Evolutionary conservation across 306 rosid genomes (phyloP).

Genomic region (Trifolium pratense): DNA sequence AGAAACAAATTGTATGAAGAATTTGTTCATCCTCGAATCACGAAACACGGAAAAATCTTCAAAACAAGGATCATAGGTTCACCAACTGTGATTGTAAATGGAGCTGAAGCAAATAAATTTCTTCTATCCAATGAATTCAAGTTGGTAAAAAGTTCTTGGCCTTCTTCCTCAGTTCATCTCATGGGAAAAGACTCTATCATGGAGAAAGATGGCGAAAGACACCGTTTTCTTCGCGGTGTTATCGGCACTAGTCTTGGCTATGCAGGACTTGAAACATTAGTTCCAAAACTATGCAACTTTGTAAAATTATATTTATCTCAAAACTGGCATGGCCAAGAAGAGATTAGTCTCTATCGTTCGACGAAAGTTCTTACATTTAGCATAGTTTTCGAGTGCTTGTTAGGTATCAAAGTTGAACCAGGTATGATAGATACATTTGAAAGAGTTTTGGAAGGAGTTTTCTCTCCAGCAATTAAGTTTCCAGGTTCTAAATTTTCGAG

Average conservation of each 20-base stretch:
- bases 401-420: constrained; percentile 67
- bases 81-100: constrained; percentile 78
- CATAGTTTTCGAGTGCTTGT: constrained; percentile 70
- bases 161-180: constrained; percentile 77
- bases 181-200: constrained; percentile 84
- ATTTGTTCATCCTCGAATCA: constrained; percentile 58
- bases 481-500: constrained; percentile 71
- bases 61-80: constrained; percentile 83
- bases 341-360: constrained; percentile 58
- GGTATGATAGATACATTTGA: constrained; percentile 70
- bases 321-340: constrained; percentile 57
- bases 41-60: constrained; percentile 69
- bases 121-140: constrained; percentile 80
- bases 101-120: constrained; percentile 74
- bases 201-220: constrained; percentile 75
- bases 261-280: constrained; percentile 59
- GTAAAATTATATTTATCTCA: constrained; percentile 52
- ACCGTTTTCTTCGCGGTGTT: constrained; percentile 59
- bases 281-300: constrained; percentile 58
- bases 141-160: constrained; percentile 89
- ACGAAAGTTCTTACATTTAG: constrained; percentile 63
- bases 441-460: constrained; percentile 77
- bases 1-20: constrained; percentile 65
- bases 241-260: constrained; percentile 58
- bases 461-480: constrained; percentile 50